A percentile compares a stretch with the other conserved stretches of the same genome.
Conservation (phyloP, 306 rosid species). For the Malus sieversii region DNA sequence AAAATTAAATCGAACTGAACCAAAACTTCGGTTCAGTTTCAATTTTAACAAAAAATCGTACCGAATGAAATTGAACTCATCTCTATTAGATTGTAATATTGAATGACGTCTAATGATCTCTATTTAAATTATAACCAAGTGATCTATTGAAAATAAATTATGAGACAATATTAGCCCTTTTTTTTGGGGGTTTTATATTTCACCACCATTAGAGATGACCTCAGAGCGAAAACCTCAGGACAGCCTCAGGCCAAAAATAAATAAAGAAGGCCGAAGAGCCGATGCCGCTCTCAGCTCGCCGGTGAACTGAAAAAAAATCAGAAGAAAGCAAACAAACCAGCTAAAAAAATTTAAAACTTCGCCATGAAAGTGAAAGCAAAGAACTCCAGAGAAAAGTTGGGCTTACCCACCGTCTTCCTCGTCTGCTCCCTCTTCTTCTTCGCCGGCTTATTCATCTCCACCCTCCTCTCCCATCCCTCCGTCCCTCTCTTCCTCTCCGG, state of each 20-base stretch:
- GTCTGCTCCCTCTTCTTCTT: conserved; percentile 16
- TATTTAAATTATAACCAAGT: too few relatives aligned
- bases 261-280: background rate
- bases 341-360: background rate
- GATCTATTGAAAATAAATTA: too few relatives aligned
- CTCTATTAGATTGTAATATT: too few relatives aligned
- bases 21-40: too few relatives aligned
- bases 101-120: too few relatives aligned
- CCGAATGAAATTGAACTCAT: too few relatives aligned
- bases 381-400: conserved; percentile 11
- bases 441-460: conserved; percentile 7
- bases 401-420: conserved; percentile 5
- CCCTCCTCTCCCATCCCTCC: conserved; percentile 11
- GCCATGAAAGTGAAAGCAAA: conserved; percentile 17
- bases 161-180: too few relatives aligned
- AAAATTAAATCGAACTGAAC: too few relatives aligned
- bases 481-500: background rate
- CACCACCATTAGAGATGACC: too few relatives aligned
- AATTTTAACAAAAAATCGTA: too few relatives aligned
- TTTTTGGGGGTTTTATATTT: too few relatives aligned
- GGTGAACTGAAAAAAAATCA: background rate
- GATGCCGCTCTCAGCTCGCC: background rate
- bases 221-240: background rate
- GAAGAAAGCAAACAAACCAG: background rate
- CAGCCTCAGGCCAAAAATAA: too few relatives aligned